phyloP scores from a whole-genome alignment of 1,284 basidiomycete genomes.

The Boletus calvinii region DNA sequence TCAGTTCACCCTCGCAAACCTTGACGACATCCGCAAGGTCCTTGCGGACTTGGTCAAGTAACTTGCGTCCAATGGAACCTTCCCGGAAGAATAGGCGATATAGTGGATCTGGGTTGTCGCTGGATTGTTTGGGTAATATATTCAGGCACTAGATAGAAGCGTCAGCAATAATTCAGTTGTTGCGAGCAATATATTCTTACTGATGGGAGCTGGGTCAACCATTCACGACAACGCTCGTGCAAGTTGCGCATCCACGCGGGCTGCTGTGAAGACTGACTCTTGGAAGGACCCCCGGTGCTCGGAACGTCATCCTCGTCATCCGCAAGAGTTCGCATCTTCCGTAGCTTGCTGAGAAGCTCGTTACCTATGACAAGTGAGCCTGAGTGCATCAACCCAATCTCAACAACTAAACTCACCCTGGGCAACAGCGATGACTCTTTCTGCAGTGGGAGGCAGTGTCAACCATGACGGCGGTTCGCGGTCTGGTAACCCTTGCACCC shows the following conservation, averaged over 20 bases:
- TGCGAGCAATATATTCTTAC: conserved; percentile 43
- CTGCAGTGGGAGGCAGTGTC: conserved; percentile 86
- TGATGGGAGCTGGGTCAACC: conserved; percentile 73
- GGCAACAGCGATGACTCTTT: conserved; percentile 85
- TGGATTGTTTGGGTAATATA: conserved; percentile 58
- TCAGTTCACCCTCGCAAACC: conserved; percentile 83
- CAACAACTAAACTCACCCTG: conserved; percentile 61
- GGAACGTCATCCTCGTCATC: conserved; percentile 82
- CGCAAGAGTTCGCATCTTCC: conserved; percentile 87
- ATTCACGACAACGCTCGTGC: conserved; percentile 77
- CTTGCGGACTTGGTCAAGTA: conserved; percentile 74
- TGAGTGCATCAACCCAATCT: neutral
- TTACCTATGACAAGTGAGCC: conserved; percentile 55
- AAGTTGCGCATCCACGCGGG: conserved; percentile 93
- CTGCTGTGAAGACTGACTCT: conserved; percentile 65
- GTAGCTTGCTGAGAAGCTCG: conserved; percentile 77
- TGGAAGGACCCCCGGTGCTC: conserved; percentile 48
- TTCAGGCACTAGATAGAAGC: conserved; percentile 52
- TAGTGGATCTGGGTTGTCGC: conserved; percentile 79
- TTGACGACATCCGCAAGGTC: conserved; percentile 81
- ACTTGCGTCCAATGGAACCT: conserved; percentile 72
- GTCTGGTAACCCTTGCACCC: conserved; percentile 86
- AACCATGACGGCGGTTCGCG: conserved; percentile 92
- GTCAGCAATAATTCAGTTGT: conserved; percentile 4
- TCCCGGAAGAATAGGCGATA: conserved; percentile 90